Base-by-base conservation (phyloP, 345 rosid species). In the Lumnitzera littorea region DNA sequence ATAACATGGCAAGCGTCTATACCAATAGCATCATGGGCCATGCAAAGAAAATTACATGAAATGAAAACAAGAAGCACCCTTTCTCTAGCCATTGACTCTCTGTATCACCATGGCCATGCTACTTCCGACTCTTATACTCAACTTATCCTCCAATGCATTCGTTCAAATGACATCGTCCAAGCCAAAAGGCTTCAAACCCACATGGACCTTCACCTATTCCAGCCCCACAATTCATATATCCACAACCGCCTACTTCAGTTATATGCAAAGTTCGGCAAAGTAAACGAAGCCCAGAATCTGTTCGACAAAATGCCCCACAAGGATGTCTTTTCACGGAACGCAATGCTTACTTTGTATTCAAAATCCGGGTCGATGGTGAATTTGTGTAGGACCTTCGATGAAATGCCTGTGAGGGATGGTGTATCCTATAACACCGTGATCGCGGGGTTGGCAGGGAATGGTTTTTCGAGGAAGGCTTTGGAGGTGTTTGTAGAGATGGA, bases 261-360 rank as follows among this genome's bases (percentile, higher is more conserved):
- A 36, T 82, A 72, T 16, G 83, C 76, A 0, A 82, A 75, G 67
- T 67, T 54, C 2, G 83, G 82, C 13, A 62, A 69, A 43, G 9
- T 67, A 14, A 61, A 50, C 3, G 41, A 61, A 8, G 91, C 85
- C 16, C 72, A 67, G 11, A 49, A 68, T 12, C 74, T 84, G 80
- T 84, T 84, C 57, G 87, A 82, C 57, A 70, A 47, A 78, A 84
- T 84, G 87, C 74, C 76, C 25, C 61, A 12, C 0, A 70, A 73
- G 61, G 87, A 82, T 24, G 61, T 79, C n/a, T 75, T 76, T 65
- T 77, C 87, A 3, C 82, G 82, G 85, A 84, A 84, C 15, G 78
- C 85, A 1, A 68, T 80, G 83, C 87, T 82, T n/a, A 76, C 82
- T 11, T 63, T 71, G 16, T 62, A 71, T 47, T 70, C 77, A 2